Base-by-base conservation (phyloP, 2,329 filamentous ascomycete genomes). In the Aspergillus thermomutatus region DNA sequence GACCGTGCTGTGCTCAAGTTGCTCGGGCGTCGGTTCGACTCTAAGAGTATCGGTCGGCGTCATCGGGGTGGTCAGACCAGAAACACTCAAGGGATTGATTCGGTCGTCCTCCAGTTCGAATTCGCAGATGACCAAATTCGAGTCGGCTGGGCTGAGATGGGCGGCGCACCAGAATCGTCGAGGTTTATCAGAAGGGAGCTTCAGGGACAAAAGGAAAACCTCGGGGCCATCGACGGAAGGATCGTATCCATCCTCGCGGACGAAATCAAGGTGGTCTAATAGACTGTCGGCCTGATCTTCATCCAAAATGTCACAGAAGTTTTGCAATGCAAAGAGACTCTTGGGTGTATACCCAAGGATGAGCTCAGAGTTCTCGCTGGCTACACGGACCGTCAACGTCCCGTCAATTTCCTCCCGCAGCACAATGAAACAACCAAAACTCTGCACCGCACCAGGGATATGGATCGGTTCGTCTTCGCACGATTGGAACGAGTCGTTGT, bases 391-490 rank as follows among this genome's bases (percentile, higher is more conserved):
- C 1, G 84, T 70, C 10, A 94, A 82, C 41, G 83, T 84, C 3
- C 87, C 88, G 40, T 89, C 86, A 0, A 76, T 69, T 53, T 90
- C 86, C 69, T 71, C 69, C 3, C 87, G 83, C 21, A 96, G 72
- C 0, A 87, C 91, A 31, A 96, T 66, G 25, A 96, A 77, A 3
- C 90, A 79, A 1, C 92, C 92, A 64, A 96, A 96, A 1, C 84
- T 81, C 70, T 96, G 92, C 10, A 96, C 78, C 1, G 92, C 90
- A 21, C 91, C 70, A 0, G 92, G 92, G 1, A 91, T 88, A 62
- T 93, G 91, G 26, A 96, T 96, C 0, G 92, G 91, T 66, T 96
- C 92, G 66, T 96, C 92, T 72, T 96, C 92, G 68, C 92, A 96
- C 52, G 86, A 83, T 69, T 95, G 89, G 47, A 94, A 76, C 0